phyloP scores from a whole-genome alignment of 257 asterid species.

The Gardenia jasminoides region DNA sequence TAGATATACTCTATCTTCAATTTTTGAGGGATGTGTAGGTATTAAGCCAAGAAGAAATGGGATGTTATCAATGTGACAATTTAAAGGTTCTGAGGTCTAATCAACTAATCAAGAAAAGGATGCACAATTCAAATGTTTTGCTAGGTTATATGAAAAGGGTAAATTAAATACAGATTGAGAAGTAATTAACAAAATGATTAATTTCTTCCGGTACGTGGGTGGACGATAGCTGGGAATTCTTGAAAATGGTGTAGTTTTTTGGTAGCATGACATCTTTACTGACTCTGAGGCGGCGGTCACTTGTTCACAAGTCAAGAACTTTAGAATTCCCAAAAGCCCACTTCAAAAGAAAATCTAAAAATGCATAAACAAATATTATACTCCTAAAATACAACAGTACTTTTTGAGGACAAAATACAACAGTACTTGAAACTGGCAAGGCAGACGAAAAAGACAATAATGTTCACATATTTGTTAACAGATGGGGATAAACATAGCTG shows the following conservation, averaged over 20 bases:
- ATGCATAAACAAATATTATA: too few relatives aligned
- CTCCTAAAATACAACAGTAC: not conserved
- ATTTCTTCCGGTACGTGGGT: not conserved
- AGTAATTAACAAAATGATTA: not conserved
- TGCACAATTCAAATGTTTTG: not conserved
- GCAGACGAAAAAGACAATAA: slow-evolving; percentile 8
- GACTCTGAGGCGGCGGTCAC: slow-evolving; percentile 5
- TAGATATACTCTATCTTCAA: not conserved
- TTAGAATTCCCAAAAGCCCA: not conserved
- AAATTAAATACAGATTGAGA: not conserved
- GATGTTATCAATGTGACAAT: not conserved
- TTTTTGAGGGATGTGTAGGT: not conserved
- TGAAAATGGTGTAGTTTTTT: not conserved
- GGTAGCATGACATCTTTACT: not conserved
- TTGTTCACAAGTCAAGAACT: not conserved
- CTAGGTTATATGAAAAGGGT: not conserved
- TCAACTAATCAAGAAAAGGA: not conserved
- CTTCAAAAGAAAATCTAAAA: not conserved
- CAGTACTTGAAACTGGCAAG: not conserved
- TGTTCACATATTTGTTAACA: not conserved
- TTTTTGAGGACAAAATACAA: too few relatives aligned
- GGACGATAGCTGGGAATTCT: not conserved
- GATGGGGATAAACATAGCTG: slow-evolving; percentile 11
- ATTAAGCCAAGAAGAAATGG: not conserved
- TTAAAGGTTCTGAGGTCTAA: not conserved